Conservation (phyloP, 1,139 yeast species). For the Hansenula lynferdii region DNA sequence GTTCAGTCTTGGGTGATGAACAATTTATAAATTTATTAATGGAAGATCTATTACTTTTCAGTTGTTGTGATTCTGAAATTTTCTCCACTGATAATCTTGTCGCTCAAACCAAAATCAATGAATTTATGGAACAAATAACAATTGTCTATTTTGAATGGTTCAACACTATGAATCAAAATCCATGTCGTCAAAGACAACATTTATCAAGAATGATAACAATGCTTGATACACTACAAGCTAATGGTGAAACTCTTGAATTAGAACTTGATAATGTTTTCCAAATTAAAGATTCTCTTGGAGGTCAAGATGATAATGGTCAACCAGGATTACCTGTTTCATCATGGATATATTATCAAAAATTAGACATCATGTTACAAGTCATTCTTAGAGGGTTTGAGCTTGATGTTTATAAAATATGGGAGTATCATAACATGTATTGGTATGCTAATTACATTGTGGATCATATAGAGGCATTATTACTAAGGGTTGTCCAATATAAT, state of each 20-base stretch:
- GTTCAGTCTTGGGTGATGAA: conserved; percentile 40
- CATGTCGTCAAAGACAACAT: conserved; percentile 78
- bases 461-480: conserved; percentile 43
- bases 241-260: conserved; percentile 49
- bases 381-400: conserved; percentile 72
- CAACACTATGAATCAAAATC: conserved; percentile 61
- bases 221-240: conserved; percentile 82
- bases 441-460: conserved; percentile 51
- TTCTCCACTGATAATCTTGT: conserved; percentile 16
- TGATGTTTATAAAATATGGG: conserved; percentile 71
- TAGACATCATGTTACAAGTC: conserved; percentile 68
- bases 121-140: conserved; percentile 14
- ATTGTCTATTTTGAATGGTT: conserved; percentile 49
- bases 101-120: conserved; percentile 14
- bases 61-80: conserved; percentile 27
- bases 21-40: conserved; percentile 24
- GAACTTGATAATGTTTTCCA: conserved; percentile 30
- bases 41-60: conserved; percentile 27
- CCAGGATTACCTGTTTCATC: conserved; percentile 57
- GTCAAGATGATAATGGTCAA: conserved; percentile 17
- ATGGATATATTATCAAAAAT: conserved; percentile 62
- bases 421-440: conserved; percentile 66
- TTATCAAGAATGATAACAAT: conserved; percentile 48
- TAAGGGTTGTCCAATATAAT: conserved; percentile 42
- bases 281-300: conserved; percentile 22